Conservation (phyloP, 805 yeast genomes). For the Yarrowia hollandica region DNA sequence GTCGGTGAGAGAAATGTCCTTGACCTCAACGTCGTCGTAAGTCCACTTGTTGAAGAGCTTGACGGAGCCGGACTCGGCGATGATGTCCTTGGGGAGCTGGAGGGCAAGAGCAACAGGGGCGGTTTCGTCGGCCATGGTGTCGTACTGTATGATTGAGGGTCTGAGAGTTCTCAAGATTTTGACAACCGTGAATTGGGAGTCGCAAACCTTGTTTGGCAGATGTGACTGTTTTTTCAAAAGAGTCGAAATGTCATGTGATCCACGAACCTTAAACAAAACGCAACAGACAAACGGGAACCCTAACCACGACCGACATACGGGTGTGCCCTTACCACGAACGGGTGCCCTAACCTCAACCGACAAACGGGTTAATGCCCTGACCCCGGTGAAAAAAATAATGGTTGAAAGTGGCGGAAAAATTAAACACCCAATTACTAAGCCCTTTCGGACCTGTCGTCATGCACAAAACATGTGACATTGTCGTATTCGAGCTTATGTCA, state of each 20-base stretch:
- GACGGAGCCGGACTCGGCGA: slow-evolving; percentile 92
- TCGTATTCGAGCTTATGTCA: too few species aligned
- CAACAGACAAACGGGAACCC: too few species aligned
- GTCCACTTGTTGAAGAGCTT: slow-evolving; percentile 99
- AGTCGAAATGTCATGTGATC: background rate
- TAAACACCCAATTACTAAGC: too few species aligned
- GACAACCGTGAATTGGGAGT: background rate
- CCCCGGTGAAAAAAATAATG: too few species aligned
- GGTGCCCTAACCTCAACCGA: too few species aligned
- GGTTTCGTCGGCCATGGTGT: slow-evolving; percentile 29
- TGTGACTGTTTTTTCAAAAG: slow-evolving; percentile 18
- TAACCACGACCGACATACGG: too few species aligned
- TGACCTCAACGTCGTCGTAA: slow-evolving; percentile 94
- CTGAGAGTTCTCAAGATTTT: slow-evolving; percentile 12
- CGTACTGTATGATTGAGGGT: background rate
- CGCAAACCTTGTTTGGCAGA: background rate
- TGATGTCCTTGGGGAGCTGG: slow-evolving; percentile 88
- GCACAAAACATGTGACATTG: too few species aligned
- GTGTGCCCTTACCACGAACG: too few species aligned
- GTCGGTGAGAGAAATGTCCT: slow-evolving; percentile 97
- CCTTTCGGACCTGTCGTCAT: too few species aligned
- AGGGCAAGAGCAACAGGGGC: slow-evolving; percentile 29
- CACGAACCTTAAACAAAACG: too few species aligned
- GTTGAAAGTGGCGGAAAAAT: too few species aligned
- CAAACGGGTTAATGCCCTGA: too few species aligned